Evolutionary conservation across 192 early-diverging fungal species (phyloP).

Genomic region (Entomortierella chlamydospora): DNA sequence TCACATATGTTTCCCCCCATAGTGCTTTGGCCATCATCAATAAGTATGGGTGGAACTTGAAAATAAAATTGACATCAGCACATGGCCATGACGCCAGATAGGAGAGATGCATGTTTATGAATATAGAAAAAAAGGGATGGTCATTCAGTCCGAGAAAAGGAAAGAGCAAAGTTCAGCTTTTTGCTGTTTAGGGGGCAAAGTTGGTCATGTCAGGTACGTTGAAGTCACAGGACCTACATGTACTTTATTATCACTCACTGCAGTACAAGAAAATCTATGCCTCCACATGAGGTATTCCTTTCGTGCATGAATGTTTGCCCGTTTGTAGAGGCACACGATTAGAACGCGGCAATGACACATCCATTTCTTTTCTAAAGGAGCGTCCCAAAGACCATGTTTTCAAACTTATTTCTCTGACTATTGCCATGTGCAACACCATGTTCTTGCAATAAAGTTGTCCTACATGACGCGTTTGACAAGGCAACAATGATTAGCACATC

Average conservation of each 20-base stretch:
- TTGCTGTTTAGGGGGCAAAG: neutral
- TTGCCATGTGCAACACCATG: conserved; percentile 29
- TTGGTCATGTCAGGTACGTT: neutral
- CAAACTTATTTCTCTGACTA: conserved; percentile 48
- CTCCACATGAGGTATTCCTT: neutral
- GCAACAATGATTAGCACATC: neutral
- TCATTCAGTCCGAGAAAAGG: conserved; percentile 4
- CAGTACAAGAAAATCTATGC: neutral
- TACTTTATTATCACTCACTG: neutral
- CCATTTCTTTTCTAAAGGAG: conserved; percentile 13
- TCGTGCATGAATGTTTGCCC: neutral
- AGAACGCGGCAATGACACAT: neutral
- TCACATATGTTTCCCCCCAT: too few relatives aligned
- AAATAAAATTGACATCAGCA: neutral
- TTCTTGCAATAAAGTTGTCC: conserved; percentile 25
- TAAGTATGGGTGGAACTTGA: neutral
- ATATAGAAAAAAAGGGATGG: neutral
- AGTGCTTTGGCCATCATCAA: neutral
- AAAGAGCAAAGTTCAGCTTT: neutral
- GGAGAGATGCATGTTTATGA: neutral
- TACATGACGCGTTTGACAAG: neutral
- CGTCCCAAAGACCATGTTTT: conserved; percentile 40
- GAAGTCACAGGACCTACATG: neutral
- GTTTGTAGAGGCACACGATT: too few relatives aligned
- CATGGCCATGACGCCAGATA: conserved; percentile 1